Conservation (phyloP, 148 eudicot genomes). For the Rheum nobile region DNA sequence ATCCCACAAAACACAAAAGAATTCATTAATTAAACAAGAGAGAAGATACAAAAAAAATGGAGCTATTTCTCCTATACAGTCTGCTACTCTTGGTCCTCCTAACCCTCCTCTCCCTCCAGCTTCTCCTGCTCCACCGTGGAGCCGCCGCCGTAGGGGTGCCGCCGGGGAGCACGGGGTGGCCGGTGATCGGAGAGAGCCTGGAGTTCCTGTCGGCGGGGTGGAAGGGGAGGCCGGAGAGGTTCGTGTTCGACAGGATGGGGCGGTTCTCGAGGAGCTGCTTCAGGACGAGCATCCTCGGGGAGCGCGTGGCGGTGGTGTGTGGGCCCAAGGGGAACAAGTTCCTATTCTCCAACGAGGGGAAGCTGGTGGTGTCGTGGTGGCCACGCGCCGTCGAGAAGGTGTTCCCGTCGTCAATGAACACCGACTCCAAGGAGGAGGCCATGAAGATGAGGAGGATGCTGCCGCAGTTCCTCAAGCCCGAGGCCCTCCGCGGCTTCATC, state of each 20-base stretch:
- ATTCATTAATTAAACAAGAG: background rate
- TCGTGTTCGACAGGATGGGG: slow-evolving; percentile 20
- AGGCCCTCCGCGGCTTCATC: slow-evolving; percentile 20
- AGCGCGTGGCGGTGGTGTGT: slow-evolving; percentile 19
- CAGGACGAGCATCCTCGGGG: slow-evolving; percentile 26
- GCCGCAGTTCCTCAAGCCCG: slow-evolving; percentile 30
- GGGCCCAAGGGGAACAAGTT: slow-evolving; percentile 28
- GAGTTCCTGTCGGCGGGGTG: slow-evolving; percentile 24
- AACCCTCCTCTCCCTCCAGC: slow-evolving; percentile 14
- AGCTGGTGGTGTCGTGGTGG: slow-evolving; percentile 30
- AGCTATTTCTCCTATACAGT: slow-evolving; percentile 13
- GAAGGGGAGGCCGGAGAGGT: slow-evolving; percentile 32
- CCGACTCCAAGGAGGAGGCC: slow-evolving; percentile 17
- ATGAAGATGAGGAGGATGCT: slow-evolving; percentile 24
- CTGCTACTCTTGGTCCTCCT: slow-evolving; percentile 12
- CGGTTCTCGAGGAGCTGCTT: slow-evolving; percentile 17
- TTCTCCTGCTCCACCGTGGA: slow-evolving; percentile 4
- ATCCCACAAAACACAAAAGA: background rate
- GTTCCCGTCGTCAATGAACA: slow-evolving; percentile 14
- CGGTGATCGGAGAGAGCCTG: slow-evolving; percentile 23
- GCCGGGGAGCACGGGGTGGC: slow-evolving; percentile 28
- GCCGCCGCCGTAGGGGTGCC: slow-evolving; percentile 12
- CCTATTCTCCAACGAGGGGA: slow-evolving; percentile 26
- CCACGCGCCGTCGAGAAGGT: slow-evolving; percentile 25
- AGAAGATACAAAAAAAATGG: slow-evolving; percentile 7